These are phyloP conservation scores for Cordyceps farinosa DNA, from an alignment of 2,329 filamentous ascomycete species.

Conservation along the genomic window DNA sequence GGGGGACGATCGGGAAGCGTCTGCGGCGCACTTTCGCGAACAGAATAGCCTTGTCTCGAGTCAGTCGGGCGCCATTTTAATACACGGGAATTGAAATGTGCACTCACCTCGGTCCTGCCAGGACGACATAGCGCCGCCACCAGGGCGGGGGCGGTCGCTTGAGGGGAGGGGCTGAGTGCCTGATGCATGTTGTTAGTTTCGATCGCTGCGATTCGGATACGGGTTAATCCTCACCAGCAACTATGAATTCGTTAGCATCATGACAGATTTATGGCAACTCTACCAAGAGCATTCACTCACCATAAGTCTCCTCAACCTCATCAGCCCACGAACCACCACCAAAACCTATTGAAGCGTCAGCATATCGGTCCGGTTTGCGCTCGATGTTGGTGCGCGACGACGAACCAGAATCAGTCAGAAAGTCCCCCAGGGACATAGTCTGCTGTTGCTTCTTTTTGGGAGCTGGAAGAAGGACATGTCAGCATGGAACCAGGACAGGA, in stretches of 20 bases:
- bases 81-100: background rate
- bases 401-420: conserved; percentile 89
- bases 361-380: conserved; percentile 19
- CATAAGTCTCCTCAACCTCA: conserved; percentile 88
- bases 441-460: conserved; percentile 89
- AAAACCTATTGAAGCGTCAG: conserved; percentile 38
- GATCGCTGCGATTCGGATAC: background rate
- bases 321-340: conserved; percentile 89
- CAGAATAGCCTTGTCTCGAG: conserved; percentile 47
- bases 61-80: conserved; percentile 21
- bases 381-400: conserved; percentile 23
- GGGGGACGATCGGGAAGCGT: conserved; percentile 83
- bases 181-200: conserved; percentile 24
- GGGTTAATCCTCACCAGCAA: conserved; percentile 30
- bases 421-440: conserved; percentile 97
- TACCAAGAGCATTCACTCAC: conserved; percentile 40
- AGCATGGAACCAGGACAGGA: conserved; percentile 18
- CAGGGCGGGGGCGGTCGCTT: conserved; percentile 41
- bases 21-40: conserved; percentile 70
- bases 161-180: conserved; percentile 57
- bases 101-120: conserved; percentile 45
- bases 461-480: conserved; percentile 50
- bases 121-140: conserved; percentile 33
- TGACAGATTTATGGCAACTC: background rate
- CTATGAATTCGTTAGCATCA: conserved; percentile 31